Base-by-base conservation (phyloP, 495 filamentous ascomycete genomes). In the Aspergillus affinis region DNA sequence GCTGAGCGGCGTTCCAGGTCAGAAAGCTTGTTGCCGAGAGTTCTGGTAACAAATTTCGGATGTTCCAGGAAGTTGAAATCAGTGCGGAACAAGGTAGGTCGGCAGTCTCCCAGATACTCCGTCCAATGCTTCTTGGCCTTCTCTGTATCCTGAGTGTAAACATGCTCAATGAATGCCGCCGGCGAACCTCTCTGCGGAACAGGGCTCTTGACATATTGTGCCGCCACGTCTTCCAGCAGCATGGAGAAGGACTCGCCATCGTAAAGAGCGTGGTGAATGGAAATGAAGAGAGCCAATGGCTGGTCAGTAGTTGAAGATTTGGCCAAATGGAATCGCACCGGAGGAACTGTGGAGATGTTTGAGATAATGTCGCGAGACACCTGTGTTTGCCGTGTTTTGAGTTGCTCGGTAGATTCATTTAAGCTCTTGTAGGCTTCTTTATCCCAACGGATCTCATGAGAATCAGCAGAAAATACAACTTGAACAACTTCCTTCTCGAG, bases 181-280 rank as follows among this genome's bases (percentile, higher is more conserved):
- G 77, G 55, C 0, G 61, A 64, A 6, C 65, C 68, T 57, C 67
- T 54, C 46, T 63, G 21, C 4, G 65, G 61, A n/a, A 58, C 54
- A 15, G 50, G 9, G 10, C 61, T 21, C 0, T 20, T 46, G 9
- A 51, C 52, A 54, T 85, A 85, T 30, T 69, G 68, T 6, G 60
- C 57, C 17, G 73, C 73, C 30, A 92, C 76, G 21, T 78, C 72
- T 6, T 79, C 72, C 17, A 97, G 72, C 0, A 97, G 68, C 26
- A 92, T 73, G 0, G 80, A 69, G 27, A 96, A 79, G 55, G 90
- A 93, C 64, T 84, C 89, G 1, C 89, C 93, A 74, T 98, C 93
- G 65, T 97, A 98, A 0, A 97, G 74, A 6, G 85, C 90, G 67
- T 98, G 93, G 71, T 57, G 69, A 32, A 76, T 67, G 10, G 67